These are phyloP conservation scores for Neonectria punicea DNA, from an alignment of 2,329 filamentous ascomycete genomes.

Conservation along the genomic window DNA sequence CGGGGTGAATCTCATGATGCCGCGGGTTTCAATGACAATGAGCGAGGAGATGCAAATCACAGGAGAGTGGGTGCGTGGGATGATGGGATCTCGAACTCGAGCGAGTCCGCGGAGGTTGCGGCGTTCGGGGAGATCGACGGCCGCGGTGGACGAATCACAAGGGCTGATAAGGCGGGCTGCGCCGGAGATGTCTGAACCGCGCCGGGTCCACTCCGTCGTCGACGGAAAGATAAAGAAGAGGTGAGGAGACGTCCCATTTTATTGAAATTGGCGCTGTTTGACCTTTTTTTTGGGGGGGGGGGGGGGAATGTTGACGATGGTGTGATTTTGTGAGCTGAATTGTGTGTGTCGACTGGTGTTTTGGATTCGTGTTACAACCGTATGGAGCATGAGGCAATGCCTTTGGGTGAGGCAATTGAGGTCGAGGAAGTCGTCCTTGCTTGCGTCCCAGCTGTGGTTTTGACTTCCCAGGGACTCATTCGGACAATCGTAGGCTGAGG, in stretches of 20 bases:
- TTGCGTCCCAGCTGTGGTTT: too few relatives aligned
- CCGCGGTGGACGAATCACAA: constrained; percentile 39
- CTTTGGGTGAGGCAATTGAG: too few relatives aligned
- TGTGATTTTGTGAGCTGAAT: neutral
- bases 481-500: too few relatives aligned
- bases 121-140: constrained; percentile 33
- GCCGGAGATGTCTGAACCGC: constrained; percentile 43
- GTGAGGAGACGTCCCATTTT: neutral
- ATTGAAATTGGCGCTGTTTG: neutral
- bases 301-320: neutral
- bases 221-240: constrained; percentile 20
- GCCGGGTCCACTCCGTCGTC: constrained; percentile 27
- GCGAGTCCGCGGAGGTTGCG: constrained; percentile 42
- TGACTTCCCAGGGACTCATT: too few relatives aligned
- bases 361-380: too few relatives aligned
- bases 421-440: too few relatives aligned
- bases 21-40: constrained; percentile 27
- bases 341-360: neutral
- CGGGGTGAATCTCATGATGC: constrained; percentile 11
- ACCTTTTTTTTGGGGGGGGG: neutral
- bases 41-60: constrained; percentile 47
- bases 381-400: too few relatives aligned
- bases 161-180: constrained; percentile 32
- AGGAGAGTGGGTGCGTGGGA: constrained; percentile 30
- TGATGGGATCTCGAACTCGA: constrained; percentile 3